Base-by-base conservation (phyloP, 768 basidiomycete genomes). In the Suillus spraguei region DNA sequence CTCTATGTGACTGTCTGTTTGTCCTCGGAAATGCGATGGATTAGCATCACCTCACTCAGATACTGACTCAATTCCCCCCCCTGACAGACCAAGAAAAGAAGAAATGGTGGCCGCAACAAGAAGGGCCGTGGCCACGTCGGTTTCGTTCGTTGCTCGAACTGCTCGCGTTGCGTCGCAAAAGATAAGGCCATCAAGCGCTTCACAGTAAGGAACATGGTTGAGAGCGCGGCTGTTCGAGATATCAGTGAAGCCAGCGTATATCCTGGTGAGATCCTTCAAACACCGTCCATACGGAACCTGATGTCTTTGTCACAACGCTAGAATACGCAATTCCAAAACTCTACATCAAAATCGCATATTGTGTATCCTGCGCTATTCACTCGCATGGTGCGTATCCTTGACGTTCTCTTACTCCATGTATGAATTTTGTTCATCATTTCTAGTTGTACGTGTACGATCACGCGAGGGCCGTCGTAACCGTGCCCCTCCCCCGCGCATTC, bases 151-250 rank as follows among this genome's bases (percentile, higher is more conserved):
- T 99, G 97, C 87, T 96, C 95, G 70, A 99, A 99, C 89, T 99
- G 97, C 87, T 94, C 94, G 75, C 92, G 97, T 70, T 95, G 94
- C 77, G 95, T 97, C 64, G 90, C 85, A 70, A 99, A 99, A 86
- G 97, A 99, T 85, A 99, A 99, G 87, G 97, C 97, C 69, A 97
- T 99, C 90, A 97, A 97, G 84, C 87, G 97, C 60, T 97, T 97
- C 87, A 97, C 96, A 44, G 97, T 99, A 74, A 89, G 95, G 81
- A 99, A 99, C 88, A 99, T 99, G 94, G 95, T 99, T 63, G 97
- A 99, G 87, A 93, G 93, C 74, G 97, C 97, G 52, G 97, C 97
- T 61, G 94, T 98, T 70, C 86, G 96, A 67, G 97, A 99, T 83
- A 92, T 99, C 76, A 93, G 90, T 76, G 97, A 99, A 72, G 95